Conservation (phyloP, 2,329 filamentous ascomycete species). For the Xylariomycetidae sp. region DNA sequence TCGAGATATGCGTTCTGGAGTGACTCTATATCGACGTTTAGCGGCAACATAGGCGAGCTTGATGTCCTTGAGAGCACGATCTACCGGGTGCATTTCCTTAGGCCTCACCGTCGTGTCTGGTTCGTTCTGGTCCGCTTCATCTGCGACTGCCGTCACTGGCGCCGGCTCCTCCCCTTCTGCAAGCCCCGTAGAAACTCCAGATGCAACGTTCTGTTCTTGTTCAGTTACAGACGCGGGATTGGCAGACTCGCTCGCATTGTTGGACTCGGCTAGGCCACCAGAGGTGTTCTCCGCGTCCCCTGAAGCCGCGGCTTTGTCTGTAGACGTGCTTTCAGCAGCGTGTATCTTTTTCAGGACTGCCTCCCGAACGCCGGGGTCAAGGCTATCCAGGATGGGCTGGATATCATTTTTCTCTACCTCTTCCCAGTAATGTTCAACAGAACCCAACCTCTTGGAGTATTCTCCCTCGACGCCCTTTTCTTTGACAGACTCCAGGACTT, state of each 20-base stretch:
- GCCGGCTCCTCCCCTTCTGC: constrained; percentile 11
- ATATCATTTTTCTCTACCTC: constrained; percentile 77
- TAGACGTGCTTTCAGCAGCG: constrained; percentile 20
- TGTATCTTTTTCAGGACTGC: constrained; percentile 61
- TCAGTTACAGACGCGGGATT: constrained; percentile 7
- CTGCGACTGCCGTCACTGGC: constrained; percentile 10
- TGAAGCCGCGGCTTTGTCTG: constrained; percentile 8
- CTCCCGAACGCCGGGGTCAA: constrained; percentile 60
- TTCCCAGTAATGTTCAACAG: constrained; percentile 78
- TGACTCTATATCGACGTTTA: constrained; percentile 81
- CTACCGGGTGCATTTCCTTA: constrained; percentile 48
- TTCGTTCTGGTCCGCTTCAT: constrained; percentile 12
- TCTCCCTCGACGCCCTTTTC: constrained; percentile 67
- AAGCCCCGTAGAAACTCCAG: constrained; percentile 4
- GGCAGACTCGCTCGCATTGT: constrained; percentile 1
- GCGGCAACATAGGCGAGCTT: constrained; percentile 78
- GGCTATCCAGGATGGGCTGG: constrained; percentile 58
- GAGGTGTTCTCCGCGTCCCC: constrained; percentile 2
- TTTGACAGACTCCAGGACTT: constrained; percentile 72
- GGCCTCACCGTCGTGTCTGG: constrained; percentile 24
- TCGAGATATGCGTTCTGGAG: constrained; percentile 62
- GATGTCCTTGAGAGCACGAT: constrained; percentile 65
- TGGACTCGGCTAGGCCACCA: constrained; percentile 5
- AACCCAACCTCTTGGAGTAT: constrained; percentile 65
- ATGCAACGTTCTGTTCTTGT: not conserved